Base-by-base conservation (phyloP, 2,329 filamentous ascomycete genomes). In the Fusarium verticillioides region DNA sequence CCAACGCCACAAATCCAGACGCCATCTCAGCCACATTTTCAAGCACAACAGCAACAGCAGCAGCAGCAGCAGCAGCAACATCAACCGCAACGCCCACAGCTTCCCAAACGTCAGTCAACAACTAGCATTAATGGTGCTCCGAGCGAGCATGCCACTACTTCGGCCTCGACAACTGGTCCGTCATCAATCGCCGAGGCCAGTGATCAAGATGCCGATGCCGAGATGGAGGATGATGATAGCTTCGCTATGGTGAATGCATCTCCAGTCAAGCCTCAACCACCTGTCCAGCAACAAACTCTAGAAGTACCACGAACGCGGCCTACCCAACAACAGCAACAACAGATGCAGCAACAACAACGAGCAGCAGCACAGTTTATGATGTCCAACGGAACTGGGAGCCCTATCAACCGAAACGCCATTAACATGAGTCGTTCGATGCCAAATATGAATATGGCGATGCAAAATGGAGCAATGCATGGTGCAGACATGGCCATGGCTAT, bases 221-320 rank as follows among this genome's bases (percentile, higher is more conserved):
- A 87, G 63, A 90, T 90, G 88, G 88, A 90, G 50, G 88, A 90
- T 42, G 87, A 88, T 58, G 87, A 89, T 50, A 85, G 83, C 60
- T 89, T 87, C 67, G 83, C 86, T 12, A 85, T 88, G 60, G 86
- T 89, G 77, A 83, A 82, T 57, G 78, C 83, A 7, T 83, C 83
- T 32, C 78, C 82, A 8, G 73, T 81, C 11, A 84, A 85, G 65
- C 72, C 81, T 9, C 79, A 81, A 12, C 79, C 82, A 26, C 78
- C 81, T 21, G 78, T 84, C 63, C 84, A 84, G 61, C 80, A 82
- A 47, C 77, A 80, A 16, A 80, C 83, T 9, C 81, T 87, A 18
- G 85, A 87, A 21, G 83, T 86, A 21, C 80, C 84, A 9, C 81
- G 84, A 40, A 83, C 83, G 2, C 80, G 73, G 18, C 79, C 82